Evolutionary conservation across 805 yeast species (phyloP), one percentile per base, ranked within the genome.

Genomic region (Nakazawaea siamensis): DNA sequence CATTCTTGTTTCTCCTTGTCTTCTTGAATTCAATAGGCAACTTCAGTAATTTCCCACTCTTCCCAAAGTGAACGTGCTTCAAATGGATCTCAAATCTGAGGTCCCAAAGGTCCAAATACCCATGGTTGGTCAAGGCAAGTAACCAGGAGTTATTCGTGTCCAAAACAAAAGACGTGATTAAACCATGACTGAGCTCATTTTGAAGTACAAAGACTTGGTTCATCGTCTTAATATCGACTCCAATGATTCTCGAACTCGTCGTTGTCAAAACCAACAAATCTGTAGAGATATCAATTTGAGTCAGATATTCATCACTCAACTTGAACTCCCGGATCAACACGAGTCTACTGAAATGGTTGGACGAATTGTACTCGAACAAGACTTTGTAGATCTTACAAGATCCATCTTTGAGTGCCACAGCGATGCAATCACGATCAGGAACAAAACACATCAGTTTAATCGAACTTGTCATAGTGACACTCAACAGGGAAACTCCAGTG

Each of bases 31-130:
- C 54, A 4, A 53, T 43, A 0, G 80, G 75, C 23, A 73, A 60
- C 3, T 60, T 42, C 7, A 49, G 50, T 8, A 86, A 48, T 19
- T 65, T 54, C 8, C 60, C 58, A 7, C 32, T 10, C 41, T 37
- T 29, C 9, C 65, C 69, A 29, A 85, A 66, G 8, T 69, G 68
- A 76, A 86, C 81, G 1, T 79, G 62, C 41, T 70, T 76, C 24
- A 85, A 58, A 27, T 70, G 58, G 0, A 80, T 39, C 24, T 65
- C 65, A 51, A 86, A 84, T 35, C 94, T 61, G 24, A 83, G 44
- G 52, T 87, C 96, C 94, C 95, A 87, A 12, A 90, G 55, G 43
- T 76, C 77, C 20, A 92, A 50, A 1, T 79, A 59, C 1, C 97
- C 97, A 26, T 68, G 70, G 0, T 71, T 59, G 0, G 96, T 84